Evolutionary conservation across 441 rosid species (phyloP), one percentile per base, ranked within the genome.

Genomic region (Populus tomentosa): DNA sequence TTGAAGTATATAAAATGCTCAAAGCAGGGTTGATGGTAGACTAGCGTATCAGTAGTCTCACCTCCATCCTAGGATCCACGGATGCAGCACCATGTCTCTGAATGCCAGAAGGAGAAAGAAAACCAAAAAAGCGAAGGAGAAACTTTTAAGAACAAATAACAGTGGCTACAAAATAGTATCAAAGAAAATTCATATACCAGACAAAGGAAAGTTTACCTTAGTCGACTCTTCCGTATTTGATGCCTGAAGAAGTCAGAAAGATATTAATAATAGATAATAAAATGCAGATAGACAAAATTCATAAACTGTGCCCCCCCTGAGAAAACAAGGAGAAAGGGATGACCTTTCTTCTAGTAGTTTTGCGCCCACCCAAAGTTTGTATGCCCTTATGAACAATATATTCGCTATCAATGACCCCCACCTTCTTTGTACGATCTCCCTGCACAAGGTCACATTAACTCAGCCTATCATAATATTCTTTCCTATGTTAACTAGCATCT

Each of bases 321-420:
- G 69, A 76, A 72, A 36, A 64, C 65, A 30, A 64, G 18, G 40
- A 18, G 70, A n/a, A 30, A 69, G 2, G 64, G 65, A 35, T 61
- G 35, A 91, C 97, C 94, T 91, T 87, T 78, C 78, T 90, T 7
- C 69, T 78, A 33, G 88, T 68, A 38, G 76, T 82, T 67, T 73
- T 87, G 72, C 84, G 77, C 32, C 93, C 91, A 7, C 94, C 99
- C 75, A 94, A 82, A 66, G 95, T 90, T 79, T 88, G 98, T 85
- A 92, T 92, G 30, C 97, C 98, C 82, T 87, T 82, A 84, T 96
- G 99, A 82, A 94, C 83, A 38, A 96, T 81, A 74, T 87, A 96
- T 86, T 96, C 98, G 0, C 90, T 88, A 77, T 96, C 99, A 56
- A 96, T 84, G 16, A 96, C 82, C 26, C 99, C 99, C n/a, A 96